Evolutionary conservation across 352 stramenopile genomes (phyloP).

Genomic region (Globisporangium uncinulatum): DNA sequence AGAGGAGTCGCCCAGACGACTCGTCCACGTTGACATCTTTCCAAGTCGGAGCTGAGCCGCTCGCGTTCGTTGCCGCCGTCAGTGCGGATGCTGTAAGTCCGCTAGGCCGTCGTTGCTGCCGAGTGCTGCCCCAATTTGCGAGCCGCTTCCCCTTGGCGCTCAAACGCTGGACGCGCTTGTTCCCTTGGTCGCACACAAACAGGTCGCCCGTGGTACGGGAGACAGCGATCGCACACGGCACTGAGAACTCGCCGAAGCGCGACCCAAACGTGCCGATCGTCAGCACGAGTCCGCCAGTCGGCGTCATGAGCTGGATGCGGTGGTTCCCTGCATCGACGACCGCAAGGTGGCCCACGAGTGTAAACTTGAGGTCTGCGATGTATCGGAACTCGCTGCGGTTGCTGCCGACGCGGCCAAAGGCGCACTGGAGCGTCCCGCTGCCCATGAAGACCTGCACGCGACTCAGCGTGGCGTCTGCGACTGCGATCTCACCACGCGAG

Average conservation of each 20-base stretch:
- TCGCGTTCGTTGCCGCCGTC: background rate
- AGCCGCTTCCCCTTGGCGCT: conserved; percentile 33
- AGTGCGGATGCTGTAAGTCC: background rate
- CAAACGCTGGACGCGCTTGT: conserved; percentile 57
- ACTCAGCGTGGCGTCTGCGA: conserved; percentile 49
- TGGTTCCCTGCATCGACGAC: conserved; percentile 54
- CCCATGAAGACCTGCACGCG: conserved; percentile 55
- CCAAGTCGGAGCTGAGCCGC: background rate
- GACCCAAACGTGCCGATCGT: conserved; percentile 32
- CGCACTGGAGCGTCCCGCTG: conserved; percentile 32
- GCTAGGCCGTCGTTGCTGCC: conserved; percentile 1
- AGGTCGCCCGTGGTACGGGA: conserved; percentile 32
- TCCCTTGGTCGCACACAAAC: conserved; percentile 55
- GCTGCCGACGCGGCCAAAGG: conserved; percentile 39
- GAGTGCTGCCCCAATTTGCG: conserved; percentile 34
- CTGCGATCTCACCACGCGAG: conserved; percentile 39
- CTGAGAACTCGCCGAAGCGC: conserved; percentile 22
- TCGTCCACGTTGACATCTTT: background rate
- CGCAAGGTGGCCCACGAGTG: conserved; percentile 36
- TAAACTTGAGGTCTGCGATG: conserved; percentile 49
- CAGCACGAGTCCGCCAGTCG: conserved; percentile 30
- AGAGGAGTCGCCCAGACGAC: conserved; percentile 1
- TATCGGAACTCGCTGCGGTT: conserved; percentile 41
- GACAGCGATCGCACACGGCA: conserved; percentile 33
- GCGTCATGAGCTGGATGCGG: conserved; percentile 47